Percentiles rank a stretch among this genome's conserved stretches.
These are phyloP conservation scores for Bjerkandera adusta DNA, from an alignment of 1,284 basidiomycete species.

Conservation along the genomic window DNA sequence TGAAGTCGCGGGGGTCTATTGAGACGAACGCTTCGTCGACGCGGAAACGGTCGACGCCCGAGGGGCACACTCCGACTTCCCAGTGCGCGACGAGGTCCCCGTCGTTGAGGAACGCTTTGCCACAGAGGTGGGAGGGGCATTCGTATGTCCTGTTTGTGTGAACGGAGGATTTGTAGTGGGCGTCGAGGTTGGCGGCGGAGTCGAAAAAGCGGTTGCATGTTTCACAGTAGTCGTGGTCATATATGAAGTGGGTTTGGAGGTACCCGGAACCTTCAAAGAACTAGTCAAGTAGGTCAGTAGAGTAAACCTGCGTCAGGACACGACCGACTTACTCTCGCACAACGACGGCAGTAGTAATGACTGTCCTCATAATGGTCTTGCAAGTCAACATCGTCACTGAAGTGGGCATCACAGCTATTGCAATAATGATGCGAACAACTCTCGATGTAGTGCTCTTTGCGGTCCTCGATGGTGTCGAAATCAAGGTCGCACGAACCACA, in stretches of 20 bases:
- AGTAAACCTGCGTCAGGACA: no score
- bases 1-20: neutral
- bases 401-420: conserved; percentile 22
- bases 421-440: conserved; percentile 15
- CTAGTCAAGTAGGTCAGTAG: no score
- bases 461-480: neutral
- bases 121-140: neutral
- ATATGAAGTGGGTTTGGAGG: no score
- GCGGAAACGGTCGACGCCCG: neutral
- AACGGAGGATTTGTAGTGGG: neutral
- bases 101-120: neutral
- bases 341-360: conserved; percentile 21
- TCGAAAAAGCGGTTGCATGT: neutral
- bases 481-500: neutral
- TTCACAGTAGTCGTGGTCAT: neutral
- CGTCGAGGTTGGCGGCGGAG: neutral
- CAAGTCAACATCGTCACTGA: conserved; percentile 17
- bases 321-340: no score
- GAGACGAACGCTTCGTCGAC: neutral
- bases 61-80: neutral
- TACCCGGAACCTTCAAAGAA: no score
- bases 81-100: neutral
- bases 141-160: neutral
- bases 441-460: neutral
- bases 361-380: conserved; percentile 16